Base-by-base conservation (phyloP, 805 yeast genomes). In the Isabelozyma rhagii region DNA sequence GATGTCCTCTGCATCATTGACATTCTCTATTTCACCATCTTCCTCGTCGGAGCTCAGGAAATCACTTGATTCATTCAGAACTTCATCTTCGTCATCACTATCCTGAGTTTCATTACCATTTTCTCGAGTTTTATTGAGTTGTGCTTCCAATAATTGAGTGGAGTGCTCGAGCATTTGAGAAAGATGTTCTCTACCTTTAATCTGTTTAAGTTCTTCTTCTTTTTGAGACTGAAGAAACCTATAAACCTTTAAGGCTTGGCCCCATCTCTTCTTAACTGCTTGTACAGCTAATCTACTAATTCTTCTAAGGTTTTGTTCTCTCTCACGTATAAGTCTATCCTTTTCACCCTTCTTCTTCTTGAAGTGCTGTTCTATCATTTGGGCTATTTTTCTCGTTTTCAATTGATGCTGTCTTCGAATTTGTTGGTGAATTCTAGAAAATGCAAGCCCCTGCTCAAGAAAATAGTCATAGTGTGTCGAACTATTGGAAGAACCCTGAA, bases 191-290 rank as follows among this genome's bases (percentile, higher is more conserved):
- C 91, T 87, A 39, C 97, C 97, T 60, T 86, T 83, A 8, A 81
- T 80, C 47, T 88, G 81, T 62, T 90, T 86, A 58, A 86, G 78
- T 55, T 88, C 92, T 57, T 89, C 96, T 51, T 80, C 85, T 56
- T 87, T 89, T 52, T 85, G 82, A 44, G 85, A 84, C 61, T 88
- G 94, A 51, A 88, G 72, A 13, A 84, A 87, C 45, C 75, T 77
- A 61, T 80, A 85, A 0, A 89, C 96, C 63, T 88, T 90, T 53
- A 85, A 89, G 2, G 97, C 99, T 45, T 91, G 77, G 18, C 78
- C 72, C 99, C 99, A 94, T 60, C 94, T 84, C 64, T 85, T 90
- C 67, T 86, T 86, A 9, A 94, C 97, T 42, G 91, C 90, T 58
- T 82, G 85, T 1, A 88, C 87, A 0, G 96, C 87, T 45, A 84